phyloP scores from a whole-genome alignment of 2,329 filamentous ascomycete species.

The Colletotrichum sublineola region DNA sequence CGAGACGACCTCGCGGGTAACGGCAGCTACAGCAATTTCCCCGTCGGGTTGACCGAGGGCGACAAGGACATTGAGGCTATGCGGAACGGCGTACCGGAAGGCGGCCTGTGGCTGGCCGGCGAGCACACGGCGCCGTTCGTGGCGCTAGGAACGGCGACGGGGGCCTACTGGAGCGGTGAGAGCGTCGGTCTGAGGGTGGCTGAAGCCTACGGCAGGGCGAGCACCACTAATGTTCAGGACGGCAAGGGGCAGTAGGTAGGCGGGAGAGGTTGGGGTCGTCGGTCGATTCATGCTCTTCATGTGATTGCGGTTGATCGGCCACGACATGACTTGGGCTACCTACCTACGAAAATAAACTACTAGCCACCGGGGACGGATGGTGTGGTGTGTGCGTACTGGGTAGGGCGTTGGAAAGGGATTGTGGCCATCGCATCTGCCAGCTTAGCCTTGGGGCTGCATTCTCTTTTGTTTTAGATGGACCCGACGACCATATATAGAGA shows the following conservation, averaged over 20 bases:
- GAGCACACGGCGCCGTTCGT: constrained; percentile 94
- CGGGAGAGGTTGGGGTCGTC: not conserved
- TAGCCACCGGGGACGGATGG: not conserved
- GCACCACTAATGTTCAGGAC: constrained; percentile 11
- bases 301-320: constrained; percentile 10
- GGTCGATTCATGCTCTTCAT: not conserved
- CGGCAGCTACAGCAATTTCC: constrained; percentile 89
- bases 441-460: constrained; percentile 4
- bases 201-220: constrained; percentile 60
- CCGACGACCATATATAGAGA: not conserved
- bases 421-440: constrained; percentile 15
- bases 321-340: not conserved
- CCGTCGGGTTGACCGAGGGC: constrained; percentile 77
- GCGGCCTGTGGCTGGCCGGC: constrained; percentile 86
- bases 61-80: constrained; percentile 79
- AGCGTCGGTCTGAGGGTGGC: constrained; percentile 76
- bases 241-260: not conserved
- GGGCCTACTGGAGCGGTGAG: constrained; percentile 93
- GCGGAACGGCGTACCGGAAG: constrained; percentile 72
- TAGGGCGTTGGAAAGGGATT: not conserved
- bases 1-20: constrained; percentile 83
- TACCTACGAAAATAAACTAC: not conserved
- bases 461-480: constrained; percentile 14
- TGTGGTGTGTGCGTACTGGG: not conserved
- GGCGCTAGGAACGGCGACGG: constrained; percentile 87